A percentile compares a stretch with the other conserved stretches of the same genome.
These are phyloP conservation scores for Alternaria consortialis DNA, from an alignment of 2,329 filamentous ascomycete genomes.

Conservation along the genomic window DNA sequence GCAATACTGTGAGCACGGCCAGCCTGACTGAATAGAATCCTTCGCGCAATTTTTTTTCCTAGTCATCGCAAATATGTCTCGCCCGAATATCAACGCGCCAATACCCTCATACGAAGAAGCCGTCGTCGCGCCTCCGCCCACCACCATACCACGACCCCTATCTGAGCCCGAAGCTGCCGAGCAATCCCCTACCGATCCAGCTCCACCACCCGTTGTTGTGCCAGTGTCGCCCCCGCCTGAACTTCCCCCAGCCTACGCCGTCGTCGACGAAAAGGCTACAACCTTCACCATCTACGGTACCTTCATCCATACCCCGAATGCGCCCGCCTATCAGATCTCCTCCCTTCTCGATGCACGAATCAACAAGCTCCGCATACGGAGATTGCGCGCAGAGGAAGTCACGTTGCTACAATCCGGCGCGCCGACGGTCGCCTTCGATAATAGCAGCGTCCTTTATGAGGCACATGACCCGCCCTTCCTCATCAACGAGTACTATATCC, in stretches of 20 bases:
- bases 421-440: slow-evolving; percentile 32
- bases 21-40: slow-evolving; percentile 2
- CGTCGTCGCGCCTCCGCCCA: slow-evolving; percentile 8
- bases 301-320: slow-evolving; percentile 35
- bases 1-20: background rate
- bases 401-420: slow-evolving; percentile 21
- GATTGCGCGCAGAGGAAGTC: slow-evolving; percentile 31
- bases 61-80: slow-evolving; percentile 8
- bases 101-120: slow-evolving; percentile 34
- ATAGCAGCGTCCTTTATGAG: slow-evolving; percentile 31
- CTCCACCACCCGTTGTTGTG: background rate
- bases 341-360: slow-evolving; percentile 33
- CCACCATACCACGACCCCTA: background rate
- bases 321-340: slow-evolving; percentile 40
- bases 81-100: slow-evolving; percentile 5
- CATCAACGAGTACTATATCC: slow-evolving; percentile 32
- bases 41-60: background rate
- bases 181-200: background rate
- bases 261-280: slow-evolving; percentile 33
- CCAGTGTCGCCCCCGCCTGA: slow-evolving; percentile 6
- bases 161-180: slow-evolving; percentile 3
- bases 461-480: slow-evolving; percentile 36
- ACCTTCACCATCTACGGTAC: slow-evolving; percentile 36
- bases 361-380: slow-evolving; percentile 31
- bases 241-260: slow-evolving; percentile 34